A percentile compares a stretch with the other conserved stretches of the same genome.
Conservation (phyloP, 441 rosid genomes). For the Bruguiera hainesii region DNA sequence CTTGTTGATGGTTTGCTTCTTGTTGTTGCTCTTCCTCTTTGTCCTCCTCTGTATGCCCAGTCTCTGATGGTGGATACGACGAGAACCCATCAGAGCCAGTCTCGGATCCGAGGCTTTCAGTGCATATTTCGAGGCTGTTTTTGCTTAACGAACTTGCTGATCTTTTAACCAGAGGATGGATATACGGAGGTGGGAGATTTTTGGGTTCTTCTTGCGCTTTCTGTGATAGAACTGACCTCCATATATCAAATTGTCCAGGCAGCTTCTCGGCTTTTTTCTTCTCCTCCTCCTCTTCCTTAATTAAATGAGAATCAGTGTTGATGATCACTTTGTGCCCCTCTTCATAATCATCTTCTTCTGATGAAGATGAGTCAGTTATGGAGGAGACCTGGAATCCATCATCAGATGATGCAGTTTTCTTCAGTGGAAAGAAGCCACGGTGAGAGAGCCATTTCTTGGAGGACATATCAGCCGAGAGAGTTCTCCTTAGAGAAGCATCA, state of each 20-base stretch:
- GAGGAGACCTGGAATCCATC: constrained; percentile 26
- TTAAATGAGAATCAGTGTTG: not conserved
- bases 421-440: constrained; percentile 43
- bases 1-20: not conserved
- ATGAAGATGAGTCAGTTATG: constrained; percentile 20
- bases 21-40: constrained; percentile 20
- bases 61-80: constrained; percentile 56
- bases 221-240: constrained; percentile 60
- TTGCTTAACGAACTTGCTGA: constrained; percentile 52
- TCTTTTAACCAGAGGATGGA: constrained; percentile 61
- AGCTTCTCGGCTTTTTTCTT: constrained; percentile 29
- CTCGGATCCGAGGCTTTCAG: constrained; percentile 95
- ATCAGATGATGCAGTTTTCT: constrained; percentile 52
- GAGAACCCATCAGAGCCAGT: constrained; percentile 90
- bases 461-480: constrained; percentile 80
- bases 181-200: constrained; percentile 49
- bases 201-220: constrained; percentile 34
- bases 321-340: constrained; percentile 17
- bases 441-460: constrained; percentile 60
- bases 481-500: constrained; percentile 55
- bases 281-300: constrained; percentile 17
- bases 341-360: constrained; percentile 7
- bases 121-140: constrained; percentile 85
- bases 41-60: constrained; percentile 40
- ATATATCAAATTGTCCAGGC: constrained; percentile 42